phyloP scores from a whole-genome alignment of 768 basidiomycete genomes.

The Collybiopsis confluens region DNA sequence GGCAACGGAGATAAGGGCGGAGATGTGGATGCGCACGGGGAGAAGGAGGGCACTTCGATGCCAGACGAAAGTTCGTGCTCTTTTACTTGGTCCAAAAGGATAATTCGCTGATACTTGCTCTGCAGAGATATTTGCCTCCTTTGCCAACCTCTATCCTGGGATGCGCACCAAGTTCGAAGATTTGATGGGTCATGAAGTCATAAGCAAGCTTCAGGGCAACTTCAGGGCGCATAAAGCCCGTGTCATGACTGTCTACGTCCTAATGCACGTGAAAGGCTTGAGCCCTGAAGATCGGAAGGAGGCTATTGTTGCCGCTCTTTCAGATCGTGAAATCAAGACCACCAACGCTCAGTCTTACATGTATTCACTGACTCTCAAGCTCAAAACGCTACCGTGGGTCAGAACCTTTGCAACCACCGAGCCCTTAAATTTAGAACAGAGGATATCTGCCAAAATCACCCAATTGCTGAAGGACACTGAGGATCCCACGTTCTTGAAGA shows the following conservation, averaged over 20 bases:
- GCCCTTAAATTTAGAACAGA: neutral
- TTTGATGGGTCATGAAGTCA: neutral
- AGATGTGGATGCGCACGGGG: too few relatives aligned
- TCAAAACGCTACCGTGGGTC: neutral
- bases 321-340: neutral
- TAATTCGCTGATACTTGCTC: too few relatives aligned
- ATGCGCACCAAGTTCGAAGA: neutral
- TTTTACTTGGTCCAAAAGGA: neutral
- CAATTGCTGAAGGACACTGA: neutral
- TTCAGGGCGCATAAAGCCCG: constrained; percentile 16
- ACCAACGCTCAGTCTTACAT: neutral
- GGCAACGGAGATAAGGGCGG: too few relatives aligned
- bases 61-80: too few relatives aligned
- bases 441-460: neutral
- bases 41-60: too few relatives aligned
- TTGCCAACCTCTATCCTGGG: neutral
- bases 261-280: constrained; percentile 12
- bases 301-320: neutral
- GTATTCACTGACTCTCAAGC: too few relatives aligned
- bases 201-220: neutral
- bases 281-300: constrained; percentile 10
- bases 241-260: constrained; percentile 7
- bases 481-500: constrained; percentile 10
- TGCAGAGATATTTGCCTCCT: neutral
- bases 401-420: neutral